Conservation (phyloP, 2,329 filamentous ascomycete species). For the Hirsutella minnesotensis region DNA sequence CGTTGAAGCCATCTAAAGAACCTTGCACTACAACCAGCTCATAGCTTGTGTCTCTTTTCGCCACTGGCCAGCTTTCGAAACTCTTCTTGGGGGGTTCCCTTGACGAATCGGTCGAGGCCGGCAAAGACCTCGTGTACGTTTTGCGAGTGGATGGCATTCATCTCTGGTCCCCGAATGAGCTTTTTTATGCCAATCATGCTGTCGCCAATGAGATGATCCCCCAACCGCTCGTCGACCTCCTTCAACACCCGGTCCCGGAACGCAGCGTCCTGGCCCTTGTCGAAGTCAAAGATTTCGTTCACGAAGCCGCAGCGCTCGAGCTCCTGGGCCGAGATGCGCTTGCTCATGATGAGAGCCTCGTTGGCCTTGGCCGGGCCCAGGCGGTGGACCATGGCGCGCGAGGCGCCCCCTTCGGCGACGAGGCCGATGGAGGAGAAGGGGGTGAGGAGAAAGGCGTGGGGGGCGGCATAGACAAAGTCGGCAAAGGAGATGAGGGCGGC, state of each 20-base stretch:
- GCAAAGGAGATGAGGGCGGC: slow-evolving; percentile 73
- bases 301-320: slow-evolving; percentile 70
- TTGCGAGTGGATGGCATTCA: slow-evolving; percentile 61
- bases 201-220: slow-evolving; percentile 66
- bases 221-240: slow-evolving; percentile 73
- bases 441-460: slow-evolving; percentile 74
- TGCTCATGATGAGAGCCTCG: slow-evolving; percentile 87
- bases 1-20: too few relatives aligned
- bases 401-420: slow-evolving; percentile 78
- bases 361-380: slow-evolving; percentile 75
- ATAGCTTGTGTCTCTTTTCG: slow-evolving; percentile 92
- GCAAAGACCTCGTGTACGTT: slow-evolving; percentile 78
- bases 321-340: slow-evolving; percentile 60
- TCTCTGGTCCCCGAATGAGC: slow-evolving; percentile 63
- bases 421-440: slow-evolving; percentile 86
- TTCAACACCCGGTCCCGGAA: slow-evolving; percentile 62
- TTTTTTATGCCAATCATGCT: slow-evolving; percentile 78
- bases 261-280: slow-evolving; percentile 49
- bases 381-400: slow-evolving; percentile 64
- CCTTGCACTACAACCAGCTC: slow-evolving; percentile 12
- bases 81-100: slow-evolving; percentile 75
- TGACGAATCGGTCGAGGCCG: slow-evolving; percentile 69
- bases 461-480: slow-evolving; percentile 85
- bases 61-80: slow-evolving; percentile 76
- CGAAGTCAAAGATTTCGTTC: slow-evolving; percentile 62